Base-by-base conservation (phyloP, 1,284 basidiomycete genomes). In the Laetiporus sulphureus region DNA sequence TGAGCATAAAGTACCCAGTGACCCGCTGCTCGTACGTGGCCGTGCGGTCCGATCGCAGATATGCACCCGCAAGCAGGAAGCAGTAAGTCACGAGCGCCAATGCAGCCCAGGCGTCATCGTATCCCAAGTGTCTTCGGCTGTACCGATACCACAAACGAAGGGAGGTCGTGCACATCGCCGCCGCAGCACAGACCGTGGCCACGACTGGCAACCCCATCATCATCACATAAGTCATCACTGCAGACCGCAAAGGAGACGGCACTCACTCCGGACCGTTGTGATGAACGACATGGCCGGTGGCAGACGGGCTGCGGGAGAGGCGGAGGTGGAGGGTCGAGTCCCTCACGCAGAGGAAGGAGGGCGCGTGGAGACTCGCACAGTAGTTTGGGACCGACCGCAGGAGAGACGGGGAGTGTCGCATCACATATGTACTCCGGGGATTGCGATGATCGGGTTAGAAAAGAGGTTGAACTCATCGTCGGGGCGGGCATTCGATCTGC, bases 21-120 rank as follows among this genome's bases (percentile, higher is more conserved):
- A 59, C 48, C n/a, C 55, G 54, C 21, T 51, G 44, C 11, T 48
- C 40, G 6, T 29, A 25, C 16, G 53, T 13, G 5, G 40, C 24
- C 25, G 22, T 23, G n/a, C 5, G 2, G 16, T 33, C 35, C 4
- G 40, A 27, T 3, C 53, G 36, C 21, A 59, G 48, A 57, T 57
- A 62, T n/a, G 53, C 52, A 4, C 53, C 52, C 4, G 54, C 52
- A 25, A 52, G 40, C 36, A 57, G 31, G 38, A 58, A 48, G 29
- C 54, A 38, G 20, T 46, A 44, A 18, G 49, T 48, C 3, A 53
- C n/a, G 16, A 59, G 37, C 5, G 51, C 42, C 20, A 58, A 42
- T 4, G 53, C 48, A 7, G 54, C 56, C 53, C 58, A 62, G 2
- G 54, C 60, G 42, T 62, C 59, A 38, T 62, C 60, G 44, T 43